Conservation (phyloP, 352 stramenopile genomes). For the Hyaloperonospora arabidopsidis region DNA sequence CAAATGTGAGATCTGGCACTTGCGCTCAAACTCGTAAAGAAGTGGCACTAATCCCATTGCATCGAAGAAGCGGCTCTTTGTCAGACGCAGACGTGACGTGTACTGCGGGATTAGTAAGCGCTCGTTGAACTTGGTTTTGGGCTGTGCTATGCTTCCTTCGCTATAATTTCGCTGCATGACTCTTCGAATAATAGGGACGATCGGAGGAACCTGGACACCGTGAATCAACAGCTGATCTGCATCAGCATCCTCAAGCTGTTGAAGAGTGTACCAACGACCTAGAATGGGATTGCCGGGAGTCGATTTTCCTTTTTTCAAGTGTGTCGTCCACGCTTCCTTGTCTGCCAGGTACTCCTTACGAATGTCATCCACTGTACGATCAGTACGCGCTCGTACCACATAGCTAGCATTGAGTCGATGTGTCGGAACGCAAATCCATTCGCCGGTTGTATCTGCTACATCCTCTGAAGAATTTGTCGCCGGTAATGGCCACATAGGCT, state of each 20-base stretch:
- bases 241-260: slow-evolving; percentile 54
- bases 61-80: slow-evolving; percentile 69
- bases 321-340: slow-evolving; percentile 37
- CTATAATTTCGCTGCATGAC: slow-evolving; percentile 75
- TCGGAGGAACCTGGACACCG: slow-evolving; percentile 59
- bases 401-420: slow-evolving; percentile 68
- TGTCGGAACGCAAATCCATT: slow-evolving; percentile 73
- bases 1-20: slow-evolving; percentile 83
- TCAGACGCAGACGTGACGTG: slow-evolving; percentile 53
- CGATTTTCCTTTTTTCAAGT: slow-evolving; percentile 63
- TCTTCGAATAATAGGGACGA: slow-evolving; percentile 73
- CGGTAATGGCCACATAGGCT: slow-evolving; percentile 62
- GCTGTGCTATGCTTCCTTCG: slow-evolving; percentile 47
- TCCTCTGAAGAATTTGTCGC: slow-evolving; percentile 7
- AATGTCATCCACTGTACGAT: slow-evolving; percentile 39
- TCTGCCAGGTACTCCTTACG: slow-evolving; percentile 39
- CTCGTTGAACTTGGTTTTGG: slow-evolving; percentile 69
- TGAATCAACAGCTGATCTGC: slow-evolving; percentile 55
- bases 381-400: slow-evolving; percentile 37
- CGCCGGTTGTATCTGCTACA: slow-evolving; percentile 16
- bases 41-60: slow-evolving; percentile 76
- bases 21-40: slow-evolving; percentile 84
- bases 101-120: slow-evolving; percentile 63
- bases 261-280: slow-evolving; percentile 62
- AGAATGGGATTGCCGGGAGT: slow-evolving; percentile 64